Percentiles rank a stretch among this genome's conserved stretches.
Conservation (phyloP, 2,329 filamentous ascomycete genomes). For the Didymella pomorum region DNA sequence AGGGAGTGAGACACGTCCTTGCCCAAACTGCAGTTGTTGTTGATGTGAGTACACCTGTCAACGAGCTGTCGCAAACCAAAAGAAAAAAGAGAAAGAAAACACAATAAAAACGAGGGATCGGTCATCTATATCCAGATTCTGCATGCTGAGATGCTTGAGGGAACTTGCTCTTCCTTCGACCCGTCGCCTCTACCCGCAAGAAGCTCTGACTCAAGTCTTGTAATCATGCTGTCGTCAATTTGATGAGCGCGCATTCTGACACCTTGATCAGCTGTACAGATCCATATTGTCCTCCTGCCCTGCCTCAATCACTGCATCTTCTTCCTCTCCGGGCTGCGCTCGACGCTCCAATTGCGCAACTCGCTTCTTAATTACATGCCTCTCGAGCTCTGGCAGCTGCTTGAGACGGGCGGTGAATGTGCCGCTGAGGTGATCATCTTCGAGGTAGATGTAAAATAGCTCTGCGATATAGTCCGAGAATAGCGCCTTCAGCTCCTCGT, state of each 20-base stretch:
- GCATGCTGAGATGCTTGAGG: neutral
- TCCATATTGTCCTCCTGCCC: neutral
- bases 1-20: neutral
- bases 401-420: constrained; percentile 23
- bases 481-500: constrained; percentile 26
- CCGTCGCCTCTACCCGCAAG: neutral
- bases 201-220: neutral
- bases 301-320: neutral
- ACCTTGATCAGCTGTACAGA: neutral
- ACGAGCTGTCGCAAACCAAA: neutral
- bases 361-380: constrained; percentile 17
- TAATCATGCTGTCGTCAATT: neutral
- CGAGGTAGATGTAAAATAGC: constrained; percentile 27
- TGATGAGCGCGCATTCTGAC: neutral
- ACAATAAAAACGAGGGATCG: no score
- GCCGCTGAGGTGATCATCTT: constrained; percentile 15
- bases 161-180: neutral
- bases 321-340: neutral
- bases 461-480: constrained; percentile 33
- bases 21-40: neutral
- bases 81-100: no score
- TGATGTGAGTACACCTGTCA: neutral
- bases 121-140: no score
- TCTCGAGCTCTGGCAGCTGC: constrained; percentile 27
- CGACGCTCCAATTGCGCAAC: neutral